phyloP scores from a whole-genome alignment of 2,329 filamentous ascomycete genomes.

The Fusarium hostae region DNA sequence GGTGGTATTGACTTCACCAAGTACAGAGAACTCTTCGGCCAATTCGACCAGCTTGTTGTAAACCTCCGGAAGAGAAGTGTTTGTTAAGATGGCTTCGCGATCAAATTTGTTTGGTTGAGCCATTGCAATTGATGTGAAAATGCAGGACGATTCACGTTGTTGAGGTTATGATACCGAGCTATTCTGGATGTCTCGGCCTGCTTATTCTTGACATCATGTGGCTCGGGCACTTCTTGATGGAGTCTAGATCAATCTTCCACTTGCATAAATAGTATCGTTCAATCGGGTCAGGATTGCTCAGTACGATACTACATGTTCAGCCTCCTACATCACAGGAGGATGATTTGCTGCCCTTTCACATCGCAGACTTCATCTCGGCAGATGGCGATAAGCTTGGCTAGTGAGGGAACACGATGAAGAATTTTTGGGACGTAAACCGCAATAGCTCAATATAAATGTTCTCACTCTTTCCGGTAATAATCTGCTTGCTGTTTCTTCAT shows the following conservation, averaged over 20 bases:
- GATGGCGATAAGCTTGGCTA: background rate
- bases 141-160: background rate
- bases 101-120: slow-evolving; percentile 16
- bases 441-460: rapidly evolving
- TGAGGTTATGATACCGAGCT: background rate
- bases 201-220: slow-evolving; percentile 13
- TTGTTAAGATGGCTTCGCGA: slow-evolving; percentile 4
- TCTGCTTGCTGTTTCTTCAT: background rate
- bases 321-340: background rate
- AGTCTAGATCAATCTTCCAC: background rate
- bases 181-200: background rate
- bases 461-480: too few species aligned
- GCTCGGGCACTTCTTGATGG: background rate
- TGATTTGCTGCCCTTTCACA: background rate
- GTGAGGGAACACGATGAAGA: too few species aligned
- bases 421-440: too few species aligned
- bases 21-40: slow-evolving; percentile 34
- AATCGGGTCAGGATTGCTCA: background rate
- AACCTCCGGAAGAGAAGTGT: slow-evolving; percentile 8
- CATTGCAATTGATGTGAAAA: background rate
- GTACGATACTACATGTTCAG: background rate
- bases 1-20: slow-evolving; percentile 26
- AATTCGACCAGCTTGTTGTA: slow-evolving; percentile 19
- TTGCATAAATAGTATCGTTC: background rate
- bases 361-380: background rate